A percentile compares a stretch with the other conserved stretches of the same genome.
These are phyloP conservation scores for Nannochloris sp. DNA, from an alignment of 139 green algal genomes.

Conservation along the genomic window DNA sequence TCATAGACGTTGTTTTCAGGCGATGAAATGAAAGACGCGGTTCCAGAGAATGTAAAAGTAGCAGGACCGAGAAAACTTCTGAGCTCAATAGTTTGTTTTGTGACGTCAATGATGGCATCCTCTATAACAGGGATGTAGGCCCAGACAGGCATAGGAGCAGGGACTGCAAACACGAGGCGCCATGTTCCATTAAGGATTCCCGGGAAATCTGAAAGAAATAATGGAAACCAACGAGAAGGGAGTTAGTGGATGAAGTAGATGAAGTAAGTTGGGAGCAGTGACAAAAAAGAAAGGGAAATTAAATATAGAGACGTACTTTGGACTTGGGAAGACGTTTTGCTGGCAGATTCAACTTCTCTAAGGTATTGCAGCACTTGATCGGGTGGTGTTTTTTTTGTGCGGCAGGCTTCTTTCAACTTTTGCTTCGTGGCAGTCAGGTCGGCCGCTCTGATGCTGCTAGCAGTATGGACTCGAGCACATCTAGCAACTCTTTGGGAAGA, in stretches of 20 bases:
- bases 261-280: too few relatives aligned
- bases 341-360: background rate
- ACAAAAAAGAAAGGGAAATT: too few relatives aligned
- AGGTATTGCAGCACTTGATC: background rate
- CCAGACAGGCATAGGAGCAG: slow-evolving; percentile 16
- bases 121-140: slow-evolving; percentile 22
- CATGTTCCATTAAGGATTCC: slow-evolving; percentile 7
- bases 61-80: slow-evolving; percentile 12
- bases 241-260: too few relatives aligned
- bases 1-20: background rate
- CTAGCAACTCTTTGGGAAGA: too few relatives aligned
- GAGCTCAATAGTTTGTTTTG: slow-evolving; percentile 11
- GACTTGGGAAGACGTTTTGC: background rate
- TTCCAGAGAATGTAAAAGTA: background rate
- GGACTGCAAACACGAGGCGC: slow-evolving; percentile 21
- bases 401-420: background rate
- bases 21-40: background rate
- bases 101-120: slow-evolving; percentile 16
- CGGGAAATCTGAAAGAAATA: slow-evolving; percentile 6
- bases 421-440: background rate
- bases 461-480: background rate
- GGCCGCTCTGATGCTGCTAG: too few relatives aligned
- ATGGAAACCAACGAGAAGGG: too few relatives aligned
- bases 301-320: background rate
- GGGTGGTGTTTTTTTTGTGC: background rate